Evolutionary conservation across 306 rosid species (phyloP), one percentile per base, ranked within the genome.

Genomic region (Trifolium dubium): DNA sequence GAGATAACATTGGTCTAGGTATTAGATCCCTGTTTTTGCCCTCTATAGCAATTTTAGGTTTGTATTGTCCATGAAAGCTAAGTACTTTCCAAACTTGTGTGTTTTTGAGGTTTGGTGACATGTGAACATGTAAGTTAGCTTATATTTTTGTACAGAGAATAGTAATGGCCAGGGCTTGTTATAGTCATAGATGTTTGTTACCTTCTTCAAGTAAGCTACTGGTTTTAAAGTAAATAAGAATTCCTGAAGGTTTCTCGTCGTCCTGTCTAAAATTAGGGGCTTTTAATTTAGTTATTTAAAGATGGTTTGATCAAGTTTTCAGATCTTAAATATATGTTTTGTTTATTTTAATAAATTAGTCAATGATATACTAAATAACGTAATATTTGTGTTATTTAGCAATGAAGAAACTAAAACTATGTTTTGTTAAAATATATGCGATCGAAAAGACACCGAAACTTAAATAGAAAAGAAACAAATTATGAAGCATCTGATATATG

Each of bases 41-140:
- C 63, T 61, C 34, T 65, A 73, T 71, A 80, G 82, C 78, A 80
- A 80, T 82, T 78, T 34, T 86, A 77, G 90, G 86, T 68, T 23
- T 30, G 66, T 73, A 53, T 68, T 70, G 82, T 76, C 78, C 55
- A 86, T 71, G 77, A 85, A 74, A 73, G 85, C 71, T 64, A 67
- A 69, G 74, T 55, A 51, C 76, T 30, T 59, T 83, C 83, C 74
- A 73, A 64, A 77, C 67, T 63, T 14, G 6, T 30, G 37, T 78
- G 67, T 78, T 34, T 35, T 10, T 69, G 49, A 54, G 81, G 81
- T 47, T 66, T 77, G 78, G 56, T 77, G 80, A 80, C 79, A 43
- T 71, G 82, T 55, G 37, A 74, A 65, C 73, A 70, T 63, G 80
- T 73, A 41, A 34, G 44, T 39, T 76, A 76, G 79, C 65, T 64